phyloP scores from a whole-genome alignment of 2,329 filamentous ascomycete species.

The Emericellopsis cladophorae region DNA sequence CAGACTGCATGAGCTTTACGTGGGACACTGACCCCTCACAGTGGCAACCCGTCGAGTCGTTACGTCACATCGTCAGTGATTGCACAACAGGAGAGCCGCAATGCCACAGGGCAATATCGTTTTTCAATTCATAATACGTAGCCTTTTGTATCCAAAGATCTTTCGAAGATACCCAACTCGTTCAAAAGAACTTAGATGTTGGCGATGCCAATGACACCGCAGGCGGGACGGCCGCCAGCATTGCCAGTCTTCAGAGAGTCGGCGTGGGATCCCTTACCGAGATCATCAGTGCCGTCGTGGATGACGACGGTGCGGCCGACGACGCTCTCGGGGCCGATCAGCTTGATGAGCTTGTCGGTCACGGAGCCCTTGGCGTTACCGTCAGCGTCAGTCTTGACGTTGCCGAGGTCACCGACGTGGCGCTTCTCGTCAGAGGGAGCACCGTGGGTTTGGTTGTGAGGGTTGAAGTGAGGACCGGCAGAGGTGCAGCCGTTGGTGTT shows the following conservation, averaged over 20 bases:
- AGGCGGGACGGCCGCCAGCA: constrained; percentile 84
- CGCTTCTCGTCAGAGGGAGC: constrained; percentile 70
- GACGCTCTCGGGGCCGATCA: constrained; percentile 91
- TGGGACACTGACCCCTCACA: too few relatives aligned
- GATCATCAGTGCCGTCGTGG: constrained; percentile 91
- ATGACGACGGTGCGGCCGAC: constrained; percentile 93
- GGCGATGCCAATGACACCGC: constrained; percentile 45
- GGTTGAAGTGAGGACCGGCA: constrained; percentile 98
- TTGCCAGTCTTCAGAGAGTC: constrained; percentile 99
- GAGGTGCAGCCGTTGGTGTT: constrained; percentile 99
- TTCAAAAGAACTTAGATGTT: too few relatives aligned
- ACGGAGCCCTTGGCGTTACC: constrained; percentile 78
- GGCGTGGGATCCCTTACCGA: constrained; percentile 82
- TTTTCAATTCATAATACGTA: too few relatives aligned
- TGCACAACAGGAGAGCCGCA: too few relatives aligned
- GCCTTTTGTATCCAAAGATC: too few relatives aligned
- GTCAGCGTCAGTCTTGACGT: constrained; percentile 89
- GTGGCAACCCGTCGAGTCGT: too few relatives aligned
- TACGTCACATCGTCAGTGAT: too few relatives aligned
- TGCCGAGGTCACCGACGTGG: constrained; percentile 95
- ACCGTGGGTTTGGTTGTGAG: constrained; percentile 83
- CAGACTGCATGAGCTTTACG: too few relatives aligned
- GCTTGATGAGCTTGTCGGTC: constrained; percentile 75
- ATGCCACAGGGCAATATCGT: too few relatives aligned
- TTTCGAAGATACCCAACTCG: too few relatives aligned